Conservation (phyloP, 2,329 filamentous ascomycete genomes). For the Aspergillus nomiae region DNA sequence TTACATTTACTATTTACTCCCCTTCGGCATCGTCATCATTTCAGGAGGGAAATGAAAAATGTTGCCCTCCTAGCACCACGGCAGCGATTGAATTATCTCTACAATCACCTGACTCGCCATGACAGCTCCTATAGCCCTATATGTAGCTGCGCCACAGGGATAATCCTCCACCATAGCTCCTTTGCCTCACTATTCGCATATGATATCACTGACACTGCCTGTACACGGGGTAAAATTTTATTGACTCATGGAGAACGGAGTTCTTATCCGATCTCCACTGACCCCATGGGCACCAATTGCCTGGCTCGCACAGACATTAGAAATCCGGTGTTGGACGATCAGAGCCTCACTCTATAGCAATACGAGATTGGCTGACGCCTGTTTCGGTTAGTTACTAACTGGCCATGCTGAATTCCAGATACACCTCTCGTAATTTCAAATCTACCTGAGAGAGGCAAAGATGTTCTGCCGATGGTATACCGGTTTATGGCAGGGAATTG, state of each 20-base stretch:
- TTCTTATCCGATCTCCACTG: not conserved
- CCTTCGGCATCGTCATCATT: not conserved
- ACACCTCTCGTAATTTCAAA: not conserved
- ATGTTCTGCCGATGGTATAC: not conserved
- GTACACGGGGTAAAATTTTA: not conserved
- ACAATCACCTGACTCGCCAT: not conserved
- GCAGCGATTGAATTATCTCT: not conserved
- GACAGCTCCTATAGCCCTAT: not conserved
- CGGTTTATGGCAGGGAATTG: not conserved
- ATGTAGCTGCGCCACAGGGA: not conserved
- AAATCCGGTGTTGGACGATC: constrained; percentile 2
- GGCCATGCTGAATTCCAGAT: not conserved
- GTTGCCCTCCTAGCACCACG: not conserved
- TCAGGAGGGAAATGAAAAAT: not conserved
- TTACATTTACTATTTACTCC: not conserved
- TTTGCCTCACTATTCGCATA: not conserved
- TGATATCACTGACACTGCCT: not conserved
- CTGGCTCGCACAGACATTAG: not conserved
- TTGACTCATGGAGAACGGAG: not conserved
- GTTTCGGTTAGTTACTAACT: not conserved
- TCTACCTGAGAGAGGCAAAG: not conserved
- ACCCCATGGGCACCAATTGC: not conserved
- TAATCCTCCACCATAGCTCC: not conserved
- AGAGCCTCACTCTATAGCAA: constrained; percentile 7
- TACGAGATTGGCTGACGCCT: constrained; percentile 1